Percentiles rank a stretch among this genome's conserved stretches.
These are phyloP conservation scores for Dictyostelium intermedium DNA, from an alignment of 78 protist species.

Conservation along the genomic window DNA sequence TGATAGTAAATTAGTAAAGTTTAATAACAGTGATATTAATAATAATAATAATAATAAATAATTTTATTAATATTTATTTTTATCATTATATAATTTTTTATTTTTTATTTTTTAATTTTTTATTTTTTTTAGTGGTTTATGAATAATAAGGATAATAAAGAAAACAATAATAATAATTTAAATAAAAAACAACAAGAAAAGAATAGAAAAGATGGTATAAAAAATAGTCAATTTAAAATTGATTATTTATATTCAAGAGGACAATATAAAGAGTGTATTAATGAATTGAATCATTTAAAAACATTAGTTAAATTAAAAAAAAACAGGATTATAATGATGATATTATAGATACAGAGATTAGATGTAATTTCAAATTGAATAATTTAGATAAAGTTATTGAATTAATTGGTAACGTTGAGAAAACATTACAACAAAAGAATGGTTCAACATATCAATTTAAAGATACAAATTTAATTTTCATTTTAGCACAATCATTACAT, in stretches of 20 bases:
- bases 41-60: background rate
- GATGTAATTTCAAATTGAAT: slow-evolving; percentile 3
- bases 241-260: slow-evolving; percentile 25
- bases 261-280: slow-evolving; percentile 10
- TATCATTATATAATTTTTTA: background rate
- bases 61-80: background rate
- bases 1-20: slow-evolving; percentile 29
- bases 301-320: slow-evolving; percentile 2
- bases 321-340: slow-evolving; percentile 16
- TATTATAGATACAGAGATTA: slow-evolving; percentile 36
- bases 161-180: background rate
- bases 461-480: background rate
- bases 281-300: background rate
- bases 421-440: background rate
- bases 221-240: background rate
- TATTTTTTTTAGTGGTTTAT: background rate
- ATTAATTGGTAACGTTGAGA: background rate
- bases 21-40: too few species aligned
- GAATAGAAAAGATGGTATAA: background rate
- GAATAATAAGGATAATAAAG: slow-evolving; percentile 6
- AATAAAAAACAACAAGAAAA: background rate
- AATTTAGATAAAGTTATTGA: background rate
- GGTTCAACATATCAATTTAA: background rate
- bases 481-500: slow-evolving; percentile 37
- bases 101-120: background rate